Conservation (phyloP, 176 grass and related monocot species). For the Avena atlantica region DNA sequence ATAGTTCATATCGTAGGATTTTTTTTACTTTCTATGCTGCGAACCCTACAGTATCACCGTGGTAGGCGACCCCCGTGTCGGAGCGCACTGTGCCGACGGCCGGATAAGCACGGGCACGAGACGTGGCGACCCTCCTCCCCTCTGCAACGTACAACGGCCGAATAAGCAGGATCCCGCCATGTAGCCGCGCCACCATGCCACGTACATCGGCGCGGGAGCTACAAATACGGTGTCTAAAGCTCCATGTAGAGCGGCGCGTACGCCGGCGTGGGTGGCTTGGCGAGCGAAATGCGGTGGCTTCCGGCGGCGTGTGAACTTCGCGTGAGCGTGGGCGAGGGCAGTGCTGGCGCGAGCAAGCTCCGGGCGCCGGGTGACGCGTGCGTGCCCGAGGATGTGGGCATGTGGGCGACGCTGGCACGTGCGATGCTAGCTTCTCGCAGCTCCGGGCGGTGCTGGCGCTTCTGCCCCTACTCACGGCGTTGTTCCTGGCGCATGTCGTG, state of each 20-base stretch:
- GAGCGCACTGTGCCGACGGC: constrained; percentile 10
- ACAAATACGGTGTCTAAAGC: background rate
- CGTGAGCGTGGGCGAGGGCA: too few species aligned
- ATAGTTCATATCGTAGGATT: too few species aligned
- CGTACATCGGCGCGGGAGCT: constrained; percentile 1
- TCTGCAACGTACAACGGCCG: background rate
- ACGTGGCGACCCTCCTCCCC: constrained; percentile 43
- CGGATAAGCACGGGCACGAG: constrained; percentile 40
- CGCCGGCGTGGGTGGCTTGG: too few species aligned
- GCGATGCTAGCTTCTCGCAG: too few species aligned
- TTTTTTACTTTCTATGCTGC: too few species aligned
- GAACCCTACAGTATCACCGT: background rate
- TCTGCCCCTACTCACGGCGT: constrained; percentile 33
- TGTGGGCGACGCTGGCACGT: too few species aligned
- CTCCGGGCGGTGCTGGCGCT: constrained; percentile 32
- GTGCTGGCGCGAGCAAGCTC: too few species aligned
- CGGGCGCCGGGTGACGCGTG: too few species aligned
- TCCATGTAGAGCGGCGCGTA: too few species aligned
- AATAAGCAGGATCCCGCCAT: constrained; percentile 18
- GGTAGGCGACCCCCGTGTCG: constrained; percentile 2
- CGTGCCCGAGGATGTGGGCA: too few species aligned
- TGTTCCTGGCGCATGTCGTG: constrained; percentile 46
- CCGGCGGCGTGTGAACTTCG: too few species aligned
- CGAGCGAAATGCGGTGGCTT: too few species aligned
- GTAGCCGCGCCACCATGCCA: constrained; percentile 37